Conservation (phyloP, 108 stramenopile species). For the Skeletonema marinoi region DNA sequence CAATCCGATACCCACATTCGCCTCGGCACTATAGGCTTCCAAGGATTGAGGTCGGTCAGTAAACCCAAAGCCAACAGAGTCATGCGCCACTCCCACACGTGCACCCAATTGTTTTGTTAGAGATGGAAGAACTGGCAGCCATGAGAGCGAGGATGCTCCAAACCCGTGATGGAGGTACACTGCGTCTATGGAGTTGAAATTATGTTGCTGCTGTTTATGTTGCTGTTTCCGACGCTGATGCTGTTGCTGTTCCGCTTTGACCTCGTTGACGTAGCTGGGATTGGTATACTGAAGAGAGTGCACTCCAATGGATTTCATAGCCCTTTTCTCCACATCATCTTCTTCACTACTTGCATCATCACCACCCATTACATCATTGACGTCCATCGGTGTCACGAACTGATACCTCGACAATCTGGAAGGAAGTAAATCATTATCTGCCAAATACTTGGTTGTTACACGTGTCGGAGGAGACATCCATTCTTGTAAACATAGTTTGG, state of each 20-base stretch:
- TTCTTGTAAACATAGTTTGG: conserved; percentile 59
- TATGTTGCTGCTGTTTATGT: not conserved
- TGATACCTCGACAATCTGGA: conserved; percentile 63
- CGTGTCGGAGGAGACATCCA: conserved; percentile 54
- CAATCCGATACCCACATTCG: conserved; percentile 58
- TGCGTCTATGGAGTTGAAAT: conserved; percentile 13
- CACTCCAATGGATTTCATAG: conserved; percentile 48
- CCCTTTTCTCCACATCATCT: not conserved
- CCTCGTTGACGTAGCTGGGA: not conserved
- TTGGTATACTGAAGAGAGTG: conserved; percentile 52
- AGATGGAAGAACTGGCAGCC: conserved; percentile 65
- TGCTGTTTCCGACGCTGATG: conserved; percentile 2
- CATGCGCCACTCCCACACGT: conserved; percentile 64
- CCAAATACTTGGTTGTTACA: conserved; percentile 51
- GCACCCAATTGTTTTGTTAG: conserved; percentile 53
- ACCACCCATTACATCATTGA: not conserved
- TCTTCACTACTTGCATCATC: no score
- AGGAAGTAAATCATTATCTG: conserved; percentile 56
- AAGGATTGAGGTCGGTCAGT: conserved; percentile 71
- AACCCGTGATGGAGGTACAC: conserved; percentile 84
- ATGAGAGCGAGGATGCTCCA: conserved; percentile 83
- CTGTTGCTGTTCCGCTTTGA: conserved; percentile 4
- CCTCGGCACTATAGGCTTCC: conserved; percentile 39
- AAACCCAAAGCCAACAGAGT: conserved; percentile 85
- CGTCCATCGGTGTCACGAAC: conserved; percentile 16